Evolutionary conservation across 345 rosid genomes (phyloP), one percentile per base, ranked within the genome.

Genomic region (Populus euphratica): DNA sequence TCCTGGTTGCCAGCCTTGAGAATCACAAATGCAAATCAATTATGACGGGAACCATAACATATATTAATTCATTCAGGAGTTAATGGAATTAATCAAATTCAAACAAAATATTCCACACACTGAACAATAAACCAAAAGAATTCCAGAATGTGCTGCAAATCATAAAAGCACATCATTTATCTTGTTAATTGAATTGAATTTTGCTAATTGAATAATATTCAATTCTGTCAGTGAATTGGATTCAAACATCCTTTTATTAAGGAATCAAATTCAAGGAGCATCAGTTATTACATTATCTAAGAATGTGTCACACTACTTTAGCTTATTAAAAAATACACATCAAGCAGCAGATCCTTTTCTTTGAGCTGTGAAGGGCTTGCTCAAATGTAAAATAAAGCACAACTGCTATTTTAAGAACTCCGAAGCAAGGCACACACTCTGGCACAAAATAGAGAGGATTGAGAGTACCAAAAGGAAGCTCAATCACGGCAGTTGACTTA

Each of bases 1-100:
- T 82, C 99, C 99, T 85, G 99, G 98, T 79, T 92, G 94, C 96
- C 99, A 96, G 79, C 98, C 99, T 96, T 80, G 39, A 68, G 27
- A 62, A 68, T 69, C 52, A 69, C 78, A 68, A n/a, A 61, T 5
- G 66, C 13, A 8, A 36, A 63, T 73, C 59, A 25, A 31, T 52
- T 50, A 73, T 8, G 36, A 50, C 14, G 29, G 20, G 18, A 47
- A 16, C 43, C 18, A 69, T 21, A 63, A 67, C 33, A 69, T 69
- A 70, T 50, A 74, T 49, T 68, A 38, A 70, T 70, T 74, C 64
- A 33, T 59, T 21, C 52, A 41, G 21, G 12, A 76, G 38, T 35
- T 39, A 0, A 67, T 20, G 12, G 69, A 63, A 25, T 9, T 10
- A 63, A 75, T 6, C 67, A 54, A 68, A 49, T 35, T 38, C 44